These are phyloP conservation scores for Rhodamnia argentea DNA, from an alignment of 345 rosid species.

Conservation along the genomic window DNA sequence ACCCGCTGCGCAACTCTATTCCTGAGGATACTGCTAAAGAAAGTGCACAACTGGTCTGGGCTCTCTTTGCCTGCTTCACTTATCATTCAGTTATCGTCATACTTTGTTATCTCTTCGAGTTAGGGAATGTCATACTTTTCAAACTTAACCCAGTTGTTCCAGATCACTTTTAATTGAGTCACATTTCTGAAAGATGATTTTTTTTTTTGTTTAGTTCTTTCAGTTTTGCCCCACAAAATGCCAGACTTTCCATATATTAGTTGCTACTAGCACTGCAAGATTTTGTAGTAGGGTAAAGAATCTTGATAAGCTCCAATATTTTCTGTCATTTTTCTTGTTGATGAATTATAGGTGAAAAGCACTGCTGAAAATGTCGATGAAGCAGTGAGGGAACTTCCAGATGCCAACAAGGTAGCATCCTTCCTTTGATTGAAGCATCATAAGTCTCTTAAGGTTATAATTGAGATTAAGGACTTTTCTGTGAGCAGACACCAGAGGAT, in stretches of 20 bases:
- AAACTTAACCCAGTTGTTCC: neutral
- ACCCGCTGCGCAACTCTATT: conserved; percentile 65
- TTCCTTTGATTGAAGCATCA: neutral
- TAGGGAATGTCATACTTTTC: neutral
- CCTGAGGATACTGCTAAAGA: conserved; percentile 56
- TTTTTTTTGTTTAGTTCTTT: neutral
- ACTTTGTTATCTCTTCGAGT: neutral
- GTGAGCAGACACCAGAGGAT: conserved; percentile 82
- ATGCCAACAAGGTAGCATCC: conserved; percentile 67
- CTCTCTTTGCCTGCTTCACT: neutral
- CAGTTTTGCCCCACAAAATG: neutral
- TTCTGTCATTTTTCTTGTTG: neutral
- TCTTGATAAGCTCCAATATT: neutral
- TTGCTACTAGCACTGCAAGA: neutral
- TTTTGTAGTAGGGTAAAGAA: neutral
- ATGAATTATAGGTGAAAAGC: conserved; percentile 51
- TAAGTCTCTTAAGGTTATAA: neutral
- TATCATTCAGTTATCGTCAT: neutral
- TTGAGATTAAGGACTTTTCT: neutral
- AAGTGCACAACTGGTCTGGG: conserved; percentile 54
- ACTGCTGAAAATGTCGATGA: conserved; percentile 87
- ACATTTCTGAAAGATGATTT: neutral
- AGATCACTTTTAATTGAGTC: neutral
- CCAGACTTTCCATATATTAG: neutral
- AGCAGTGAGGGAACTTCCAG: conserved; percentile 92